Conservation (phyloP, 768 basidiomycete species). For the Lactarius trivialis region DNA sequence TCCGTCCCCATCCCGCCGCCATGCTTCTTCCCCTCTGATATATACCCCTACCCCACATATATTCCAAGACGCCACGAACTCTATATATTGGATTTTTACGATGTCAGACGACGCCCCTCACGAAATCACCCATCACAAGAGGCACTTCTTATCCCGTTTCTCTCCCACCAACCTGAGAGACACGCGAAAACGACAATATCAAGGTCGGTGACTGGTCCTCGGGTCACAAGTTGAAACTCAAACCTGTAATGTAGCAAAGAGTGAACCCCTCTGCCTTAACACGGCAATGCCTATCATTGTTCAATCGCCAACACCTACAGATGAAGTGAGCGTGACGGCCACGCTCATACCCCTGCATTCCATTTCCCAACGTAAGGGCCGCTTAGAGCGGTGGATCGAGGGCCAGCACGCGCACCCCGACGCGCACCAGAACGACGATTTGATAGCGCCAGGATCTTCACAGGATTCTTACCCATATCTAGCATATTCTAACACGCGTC, state of each 20-base stretch:
- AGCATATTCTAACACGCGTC: conserved; percentile 35
- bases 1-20: neutral
- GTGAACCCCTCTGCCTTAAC: neutral
- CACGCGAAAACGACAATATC: neutral
- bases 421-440: conserved; percentile 21
- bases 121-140: conserved; percentile 8
- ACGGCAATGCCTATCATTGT: conserved; percentile 20
- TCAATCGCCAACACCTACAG: conserved; percentile 20
- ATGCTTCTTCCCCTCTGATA: conserved; percentile 8
- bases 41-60: neutral
- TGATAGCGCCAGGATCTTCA: conserved; percentile 23
- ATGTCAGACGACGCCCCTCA: conserved; percentile 18
- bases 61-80: conserved; percentile 4
- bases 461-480: conserved; percentile 36
- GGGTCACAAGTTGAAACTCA: neutral
- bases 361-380: conserved; percentile 35
- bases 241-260: neutral
- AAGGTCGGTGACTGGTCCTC: conserved; percentile 3
- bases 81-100: conserved; percentile 16
- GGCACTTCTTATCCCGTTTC: conserved; percentile 1
- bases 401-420: conserved; percentile 33
- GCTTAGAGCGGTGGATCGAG: conserved; percentile 39
- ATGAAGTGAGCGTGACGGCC: conserved; percentile 22
- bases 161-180: neutral
- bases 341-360: conserved; percentile 18